These are phyloP conservation scores for Aspergillus aculeatinus DNA, from an alignment of 2,329 filamentous ascomycete species.

Conservation along the genomic window DNA sequence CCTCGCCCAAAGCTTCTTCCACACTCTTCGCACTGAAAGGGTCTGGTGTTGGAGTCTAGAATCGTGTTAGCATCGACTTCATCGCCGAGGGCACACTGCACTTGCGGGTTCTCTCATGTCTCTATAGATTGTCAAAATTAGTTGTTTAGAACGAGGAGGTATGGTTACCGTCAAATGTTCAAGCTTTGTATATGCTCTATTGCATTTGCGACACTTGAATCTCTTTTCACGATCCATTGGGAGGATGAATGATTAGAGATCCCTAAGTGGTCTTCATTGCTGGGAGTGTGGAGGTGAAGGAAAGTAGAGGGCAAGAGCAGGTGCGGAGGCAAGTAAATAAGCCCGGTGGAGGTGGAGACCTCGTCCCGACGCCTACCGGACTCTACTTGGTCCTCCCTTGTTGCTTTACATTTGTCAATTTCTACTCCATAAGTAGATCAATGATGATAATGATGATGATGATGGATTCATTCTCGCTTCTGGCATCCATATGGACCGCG, in stretches of 20 bases:
- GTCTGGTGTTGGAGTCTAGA: constrained; percentile 21
- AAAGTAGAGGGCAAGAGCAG: too few relatives aligned
- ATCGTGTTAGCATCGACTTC: background rate
- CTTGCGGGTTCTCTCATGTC: constrained; percentile 9
- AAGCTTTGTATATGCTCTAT: constrained; percentile 19
- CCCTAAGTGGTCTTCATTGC: too few relatives aligned
- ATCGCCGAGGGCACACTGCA: background rate
- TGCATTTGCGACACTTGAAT: constrained; percentile 17
- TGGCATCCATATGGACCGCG: too few relatives aligned
- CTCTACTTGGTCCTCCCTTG: background rate
- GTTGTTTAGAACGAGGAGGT: background rate
- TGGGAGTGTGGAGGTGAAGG: background rate
- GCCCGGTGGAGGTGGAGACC: too few relatives aligned
- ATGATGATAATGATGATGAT: too few relatives aligned
- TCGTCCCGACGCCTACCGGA: background rate
- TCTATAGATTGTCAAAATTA: background rate
- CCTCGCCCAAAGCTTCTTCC: constrained; percentile 23
- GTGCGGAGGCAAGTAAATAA: too few relatives aligned
- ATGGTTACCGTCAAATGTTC: constrained; percentile 19
- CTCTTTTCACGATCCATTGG: constrained; percentile 9
- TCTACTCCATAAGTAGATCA: too few relatives aligned
- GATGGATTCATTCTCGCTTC: too few relatives aligned
- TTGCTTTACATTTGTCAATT: too few relatives aligned
- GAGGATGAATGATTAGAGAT: too few relatives aligned
- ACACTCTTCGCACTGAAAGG: constrained; percentile 21